Percentiles rank a stretch among this genome's conserved stretches.
These are phyloP conservation scores for Crithidia mellificae DNA, from an alignment of 208 protist species.

Conservation along the genomic window DNA sequence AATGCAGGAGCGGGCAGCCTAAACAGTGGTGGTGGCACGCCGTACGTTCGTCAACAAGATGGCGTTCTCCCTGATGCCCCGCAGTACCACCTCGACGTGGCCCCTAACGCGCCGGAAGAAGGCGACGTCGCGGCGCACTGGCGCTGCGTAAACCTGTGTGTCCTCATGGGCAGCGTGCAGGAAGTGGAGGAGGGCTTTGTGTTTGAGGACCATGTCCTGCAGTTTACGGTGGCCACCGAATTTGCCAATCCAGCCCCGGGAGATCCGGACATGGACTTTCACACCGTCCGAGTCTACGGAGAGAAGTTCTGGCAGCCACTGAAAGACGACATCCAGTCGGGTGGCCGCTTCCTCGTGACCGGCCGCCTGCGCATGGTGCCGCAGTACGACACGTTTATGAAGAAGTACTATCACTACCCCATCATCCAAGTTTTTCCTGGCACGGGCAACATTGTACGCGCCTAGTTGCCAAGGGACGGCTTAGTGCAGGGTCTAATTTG, in stretches of 20 bases:
- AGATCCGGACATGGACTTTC: slow-evolving; percentile 88
- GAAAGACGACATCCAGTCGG: slow-evolving; percentile 38
- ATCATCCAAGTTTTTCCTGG: slow-evolving; percentile 81
- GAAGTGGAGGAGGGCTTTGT: slow-evolving; percentile 86
- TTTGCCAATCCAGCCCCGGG: slow-evolving; percentile 76
- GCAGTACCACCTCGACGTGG: slow-evolving; percentile 86
- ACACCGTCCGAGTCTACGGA: slow-evolving; percentile 82
- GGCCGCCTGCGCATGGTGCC: slow-evolving; percentile 85
- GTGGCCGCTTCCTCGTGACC: slow-evolving; percentile 59
- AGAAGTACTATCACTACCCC: slow-evolving; percentile 88
- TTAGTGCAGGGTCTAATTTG: no score
- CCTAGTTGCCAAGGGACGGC: no score
- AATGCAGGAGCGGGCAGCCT: no score
- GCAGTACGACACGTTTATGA: slow-evolving; percentile 73
- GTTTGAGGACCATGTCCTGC: slow-evolving; percentile 84
- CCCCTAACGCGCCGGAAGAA: slow-evolving; percentile 86
- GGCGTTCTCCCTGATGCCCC: slow-evolving; percentile 58
- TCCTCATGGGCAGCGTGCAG: slow-evolving; percentile 75
- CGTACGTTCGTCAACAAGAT: slow-evolving; percentile 72
- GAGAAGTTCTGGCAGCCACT: slow-evolving; percentile 49
- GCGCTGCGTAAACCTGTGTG: slow-evolving; percentile 83
- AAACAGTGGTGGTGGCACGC: slow-evolving; percentile 6
- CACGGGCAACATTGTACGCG: slow-evolving; percentile 38
- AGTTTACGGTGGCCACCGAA: slow-evolving; percentile 83
- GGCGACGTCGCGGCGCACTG: slow-evolving; percentile 81